A percentile compares a stretch with the other conserved stretches of the same genome.
Evolutionary conservation across 371 early-diverging fungal genomes (phyloP).

Genomic region (Lichtheimia ramosa): DNA sequence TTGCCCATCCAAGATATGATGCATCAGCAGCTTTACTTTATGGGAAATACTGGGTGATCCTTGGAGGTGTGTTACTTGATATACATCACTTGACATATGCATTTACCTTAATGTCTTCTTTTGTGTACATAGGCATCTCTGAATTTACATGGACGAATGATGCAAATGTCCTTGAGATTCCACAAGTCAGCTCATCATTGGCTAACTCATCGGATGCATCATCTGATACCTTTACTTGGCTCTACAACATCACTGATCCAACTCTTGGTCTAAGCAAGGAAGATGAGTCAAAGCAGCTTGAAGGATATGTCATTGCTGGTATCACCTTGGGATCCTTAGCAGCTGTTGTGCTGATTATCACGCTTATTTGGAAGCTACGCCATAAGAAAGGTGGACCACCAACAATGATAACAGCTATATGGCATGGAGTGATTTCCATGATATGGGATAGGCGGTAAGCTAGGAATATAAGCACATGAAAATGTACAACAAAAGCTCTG

Average conservation of each 20-base stretch:
- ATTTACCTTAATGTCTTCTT: neutral
- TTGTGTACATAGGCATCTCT: neutral
- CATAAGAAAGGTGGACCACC: neutral
- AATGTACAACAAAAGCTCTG: no score
- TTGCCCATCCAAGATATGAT: neutral
- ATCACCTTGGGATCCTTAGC: neutral
- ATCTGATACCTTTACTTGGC: neutral
- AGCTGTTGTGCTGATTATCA: neutral
- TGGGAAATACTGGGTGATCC: neutral
- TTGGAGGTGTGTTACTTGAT: neutral
- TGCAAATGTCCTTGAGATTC: neutral
- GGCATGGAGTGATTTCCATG: neutral
- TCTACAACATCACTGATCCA: neutral
- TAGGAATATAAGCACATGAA: neutral
- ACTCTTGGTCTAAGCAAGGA: neutral
- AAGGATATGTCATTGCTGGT: neutral
- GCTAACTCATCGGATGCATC: neutral
- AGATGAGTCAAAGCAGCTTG: neutral
- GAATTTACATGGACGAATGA: neutral
- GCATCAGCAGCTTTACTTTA: neutral
- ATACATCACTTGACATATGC: no score
- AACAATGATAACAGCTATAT: neutral
- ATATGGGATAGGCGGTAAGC: neutral
- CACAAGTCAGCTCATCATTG: neutral
- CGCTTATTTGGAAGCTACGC: neutral